These are phyloP conservation scores for Xylariaceae sp. DNA, from an alignment of 2,329 filamentous ascomycete genomes.

Conservation along the genomic window DNA sequence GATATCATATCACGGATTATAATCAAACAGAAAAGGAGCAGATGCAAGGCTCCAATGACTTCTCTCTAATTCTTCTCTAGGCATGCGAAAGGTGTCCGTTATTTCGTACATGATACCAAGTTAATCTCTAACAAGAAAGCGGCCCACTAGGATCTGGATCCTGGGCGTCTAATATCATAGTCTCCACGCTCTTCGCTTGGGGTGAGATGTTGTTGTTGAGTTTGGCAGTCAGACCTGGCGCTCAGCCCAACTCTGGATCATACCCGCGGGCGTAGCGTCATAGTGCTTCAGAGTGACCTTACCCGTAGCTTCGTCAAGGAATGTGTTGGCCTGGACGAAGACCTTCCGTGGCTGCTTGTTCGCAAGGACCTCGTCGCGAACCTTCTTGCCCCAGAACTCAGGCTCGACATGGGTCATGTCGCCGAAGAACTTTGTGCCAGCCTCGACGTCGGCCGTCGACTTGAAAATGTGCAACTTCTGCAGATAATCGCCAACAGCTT, in stretches of 20 bases:
- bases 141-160: no score
- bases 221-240: constrained; percentile 39
- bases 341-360: constrained; percentile 83
- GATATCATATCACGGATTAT: neutral
- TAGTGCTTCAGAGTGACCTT: constrained; percentile 79
- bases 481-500: constrained; percentile 76
- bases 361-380: constrained; percentile 67
- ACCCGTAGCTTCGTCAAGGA: constrained; percentile 61
- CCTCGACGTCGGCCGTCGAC: constrained; percentile 75
- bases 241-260: constrained; percentile 78
- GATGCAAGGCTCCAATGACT: neutral
- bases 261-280: constrained; percentile 70
- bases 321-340: constrained; percentile 91
- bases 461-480: constrained; percentile 94
- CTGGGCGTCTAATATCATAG: neutral
- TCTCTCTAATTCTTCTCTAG: neutral
- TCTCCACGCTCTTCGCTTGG: constrained; percentile 4
- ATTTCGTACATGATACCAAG: neutral
- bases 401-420: constrained; percentile 76
- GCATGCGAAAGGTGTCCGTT: neutral
- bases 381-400: constrained; percentile 76
- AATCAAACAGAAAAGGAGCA: neutral
- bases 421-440: constrained; percentile 74
- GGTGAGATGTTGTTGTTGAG: neutral
- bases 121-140: neutral